These are phyloP conservation scores for Clonostachys rhizophaga DNA, from an alignment of 2,329 filamentous ascomycete genomes.

Conservation along the genomic window DNA sequence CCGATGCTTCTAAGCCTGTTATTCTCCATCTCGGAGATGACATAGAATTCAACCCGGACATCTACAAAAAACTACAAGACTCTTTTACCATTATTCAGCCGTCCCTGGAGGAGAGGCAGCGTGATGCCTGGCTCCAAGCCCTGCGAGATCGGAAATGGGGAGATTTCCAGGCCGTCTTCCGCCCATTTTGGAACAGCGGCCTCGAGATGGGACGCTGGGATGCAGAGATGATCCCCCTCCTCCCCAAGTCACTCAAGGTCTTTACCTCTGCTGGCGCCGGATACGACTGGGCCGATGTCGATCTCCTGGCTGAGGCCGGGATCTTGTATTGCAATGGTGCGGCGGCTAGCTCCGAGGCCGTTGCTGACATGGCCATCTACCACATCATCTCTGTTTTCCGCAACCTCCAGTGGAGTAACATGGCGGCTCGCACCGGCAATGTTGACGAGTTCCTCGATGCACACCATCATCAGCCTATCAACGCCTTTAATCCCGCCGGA, in stretches of 20 bases:
- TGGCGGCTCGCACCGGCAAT: constrained; percentile 41
- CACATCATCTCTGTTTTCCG: constrained; percentile 55
- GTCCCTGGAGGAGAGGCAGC: constrained; percentile 26
- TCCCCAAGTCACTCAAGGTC: constrained; percentile 48
- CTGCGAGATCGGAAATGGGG: constrained; percentile 32
- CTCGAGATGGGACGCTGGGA: constrained; percentile 64
- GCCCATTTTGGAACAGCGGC: constrained; percentile 60
- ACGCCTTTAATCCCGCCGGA: constrained; percentile 50
- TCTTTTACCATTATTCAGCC: constrained; percentile 26
- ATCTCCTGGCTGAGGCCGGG: constrained; percentile 18
- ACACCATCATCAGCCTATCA: constrained; percentile 44
- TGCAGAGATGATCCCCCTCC: constrained; percentile 46
- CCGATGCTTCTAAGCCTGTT: constrained; percentile 10
- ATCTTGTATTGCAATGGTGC: constrained; percentile 61
- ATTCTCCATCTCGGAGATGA: constrained; percentile 24
- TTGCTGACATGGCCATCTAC: constrained; percentile 56
- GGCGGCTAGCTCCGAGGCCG: constrained; percentile 54
- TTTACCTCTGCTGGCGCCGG: constrained; percentile 59
- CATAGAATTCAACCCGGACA: constrained; percentile 18
- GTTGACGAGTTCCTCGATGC: constrained; percentile 42
- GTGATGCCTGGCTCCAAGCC: constrained; percentile 26
- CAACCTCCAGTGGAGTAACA: constrained; percentile 48
- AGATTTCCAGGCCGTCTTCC: constrained; percentile 37
- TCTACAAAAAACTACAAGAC: constrained; percentile 19
- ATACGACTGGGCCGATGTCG: constrained; percentile 59